Conservation (phyloP, 495 filamentous ascomycete genomes). For the Hyaloscypha bicolor region DNA sequence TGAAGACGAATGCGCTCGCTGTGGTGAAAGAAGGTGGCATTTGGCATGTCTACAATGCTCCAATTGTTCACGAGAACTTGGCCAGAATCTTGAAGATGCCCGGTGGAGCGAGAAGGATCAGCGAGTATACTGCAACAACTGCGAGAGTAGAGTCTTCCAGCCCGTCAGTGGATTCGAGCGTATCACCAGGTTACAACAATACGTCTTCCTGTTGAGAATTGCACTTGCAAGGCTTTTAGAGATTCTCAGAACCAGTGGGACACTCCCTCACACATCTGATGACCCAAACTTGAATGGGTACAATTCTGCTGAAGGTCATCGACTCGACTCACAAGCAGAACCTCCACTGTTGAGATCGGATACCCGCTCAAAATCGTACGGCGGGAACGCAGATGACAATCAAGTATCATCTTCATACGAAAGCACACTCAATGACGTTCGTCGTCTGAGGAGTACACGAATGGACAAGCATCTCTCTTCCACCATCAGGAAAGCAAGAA, state of each 20-base stretch:
- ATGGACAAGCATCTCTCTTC: constrained; percentile 92
- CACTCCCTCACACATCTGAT: constrained; percentile 75
- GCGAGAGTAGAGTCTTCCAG: constrained; percentile 55
- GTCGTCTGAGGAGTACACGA: constrained; percentile 84
- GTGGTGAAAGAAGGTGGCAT: constrained; percentile 80
- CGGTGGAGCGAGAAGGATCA: constrained; percentile 65
- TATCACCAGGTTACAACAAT: constrained; percentile 86
- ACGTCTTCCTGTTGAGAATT: constrained; percentile 87
- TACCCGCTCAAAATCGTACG: constrained; percentile 73
- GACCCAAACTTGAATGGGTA: constrained; percentile 71
- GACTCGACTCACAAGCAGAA: constrained; percentile 44
- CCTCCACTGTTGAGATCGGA: constrained; percentile 61
- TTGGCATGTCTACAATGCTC: constrained; percentile 74
- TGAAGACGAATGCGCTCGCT: constrained; percentile 85
- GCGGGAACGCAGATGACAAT: constrained; percentile 58
- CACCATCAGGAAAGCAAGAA: constrained; percentile 85
- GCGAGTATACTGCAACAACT: constrained; percentile 69
- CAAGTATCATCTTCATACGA: constrained; percentile 80
- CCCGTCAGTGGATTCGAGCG: constrained; percentile 58
- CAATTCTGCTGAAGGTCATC: constrained; percentile 66
- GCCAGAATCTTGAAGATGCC: constrained; percentile 61
- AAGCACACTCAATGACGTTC: constrained; percentile 94
- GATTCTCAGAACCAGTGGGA: constrained; percentile 79
- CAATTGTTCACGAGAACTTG: constrained; percentile 74
- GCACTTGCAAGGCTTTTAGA: constrained; percentile 88